Percentiles rank a stretch among this genome's conserved stretches.
Conservation (phyloP, 2,329 filamentous ascomycete species). For the Pestalotiopsis sp. region DNA sequence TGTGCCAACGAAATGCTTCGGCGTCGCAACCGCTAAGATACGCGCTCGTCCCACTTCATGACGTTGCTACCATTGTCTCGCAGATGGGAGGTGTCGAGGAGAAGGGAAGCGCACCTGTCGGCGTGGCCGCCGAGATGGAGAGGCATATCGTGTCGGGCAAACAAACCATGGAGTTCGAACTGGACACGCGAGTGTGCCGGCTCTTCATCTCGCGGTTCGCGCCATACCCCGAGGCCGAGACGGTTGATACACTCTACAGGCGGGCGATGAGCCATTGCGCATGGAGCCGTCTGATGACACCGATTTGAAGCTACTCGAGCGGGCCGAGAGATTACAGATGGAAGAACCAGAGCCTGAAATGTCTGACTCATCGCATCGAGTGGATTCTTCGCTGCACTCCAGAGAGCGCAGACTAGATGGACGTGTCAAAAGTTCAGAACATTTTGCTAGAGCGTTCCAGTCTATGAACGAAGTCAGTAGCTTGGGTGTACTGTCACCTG, state of each 20-base stretch:
- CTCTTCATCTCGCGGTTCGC: background rate
- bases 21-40: background rate
- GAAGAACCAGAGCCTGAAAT: too few relatives aligned
- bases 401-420: too few relatives aligned
- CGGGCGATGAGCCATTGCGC: conserved; percentile 22
- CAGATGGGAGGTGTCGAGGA: background rate
- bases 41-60: background rate
- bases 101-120: background rate
- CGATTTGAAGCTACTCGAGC: too few relatives aligned
- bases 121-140: background rate
- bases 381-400: too few relatives aligned
- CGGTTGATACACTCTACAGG: background rate
- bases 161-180: background rate
- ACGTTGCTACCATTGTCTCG: background rate
- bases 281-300: conserved; percentile 62
- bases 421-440: too few relatives aligned
- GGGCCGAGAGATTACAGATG: too few relatives aligned
- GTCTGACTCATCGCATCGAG: too few relatives aligned
- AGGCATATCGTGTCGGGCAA: background rate
- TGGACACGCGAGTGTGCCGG: background rate
- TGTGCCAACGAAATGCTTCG: background rate
- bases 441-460: too few relatives aligned
- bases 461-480: too few relatives aligned
- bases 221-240: background rate
- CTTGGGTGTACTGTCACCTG: too few relatives aligned